Base-by-base conservation (phyloP, 2,329 filamentous ascomycete species). In the Huntiella moniliformis region DNA sequence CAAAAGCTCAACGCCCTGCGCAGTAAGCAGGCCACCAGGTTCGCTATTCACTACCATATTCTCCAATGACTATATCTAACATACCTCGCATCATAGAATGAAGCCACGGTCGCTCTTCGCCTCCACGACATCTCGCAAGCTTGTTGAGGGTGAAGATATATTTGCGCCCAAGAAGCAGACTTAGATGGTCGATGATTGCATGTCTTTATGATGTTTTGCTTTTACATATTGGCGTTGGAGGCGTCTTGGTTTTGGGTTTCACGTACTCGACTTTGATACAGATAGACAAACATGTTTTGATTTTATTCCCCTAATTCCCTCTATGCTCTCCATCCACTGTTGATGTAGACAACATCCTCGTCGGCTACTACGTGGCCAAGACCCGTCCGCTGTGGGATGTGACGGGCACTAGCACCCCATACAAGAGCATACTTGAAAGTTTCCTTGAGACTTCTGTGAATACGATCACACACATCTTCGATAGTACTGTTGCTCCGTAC, bases 401-500 rank as follows among this genome's bases (percentile, higher is more conserved):
- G 92, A 56, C 85, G 77, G 33, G 91, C 91, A 62, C 88, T 96
- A 13, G 87, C 87, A 4, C 91, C 91, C 92, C 92, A 98, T 0
- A 98, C 91, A 53, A 96, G 65, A 3, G 91, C 92, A 65, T 96
- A 95, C 68, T 96, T 98, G 72, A 96, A 98, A 4, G 86, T 94
- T 52, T 98, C 92, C 73, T 96, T 98, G 53, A 98, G 67, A 18
- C 77, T 91, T 51, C 91, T 72, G 65, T 98, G 91, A 54, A 98
- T 82, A 55, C 84, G 77, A 62, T 98, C 91, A 62, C 91, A 98
- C 7, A 98, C 91, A 61, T 98, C 88, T 64, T 96, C 91, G 57
- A 98, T 86, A 10, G 79, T 84, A 57, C 83, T 85, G 55, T 87
- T 82, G 58, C 70, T 77, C 49, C 92, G 73, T 53, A 98, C 91